Conservation (phyloP, 2,329 filamentous ascomycete species). For the Fusarium albidum region DNA sequence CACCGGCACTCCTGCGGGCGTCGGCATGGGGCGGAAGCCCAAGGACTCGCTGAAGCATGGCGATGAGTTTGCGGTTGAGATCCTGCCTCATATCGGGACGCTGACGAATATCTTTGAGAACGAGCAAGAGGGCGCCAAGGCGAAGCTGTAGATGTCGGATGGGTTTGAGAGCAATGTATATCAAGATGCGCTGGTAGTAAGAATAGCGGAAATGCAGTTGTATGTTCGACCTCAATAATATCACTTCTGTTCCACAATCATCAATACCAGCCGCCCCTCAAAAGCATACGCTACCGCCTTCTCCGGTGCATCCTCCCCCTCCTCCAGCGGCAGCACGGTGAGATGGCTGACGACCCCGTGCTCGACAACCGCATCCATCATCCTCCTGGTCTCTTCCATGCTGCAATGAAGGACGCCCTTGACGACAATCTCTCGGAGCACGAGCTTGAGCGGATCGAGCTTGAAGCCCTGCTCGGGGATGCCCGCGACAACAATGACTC, state of each 20-base stretch:
- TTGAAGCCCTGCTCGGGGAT: constrained; percentile 26
- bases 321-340: constrained; percentile 21
- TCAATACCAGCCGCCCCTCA: constrained; percentile 20
- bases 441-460: constrained; percentile 30
- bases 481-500: constrained; percentile 20
- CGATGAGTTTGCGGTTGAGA: constrained; percentile 60
- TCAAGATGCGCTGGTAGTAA: neutral
- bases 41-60: constrained; percentile 73
- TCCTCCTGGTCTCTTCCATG: constrained; percentile 21
- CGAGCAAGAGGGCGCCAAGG: constrained; percentile 28
- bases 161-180: neutral
- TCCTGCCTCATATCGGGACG: constrained; percentile 52
- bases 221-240: no score
- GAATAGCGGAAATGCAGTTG: no score
- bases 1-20: constrained; percentile 73
- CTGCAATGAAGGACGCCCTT: constrained; percentile 27
- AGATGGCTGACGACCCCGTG: constrained; percentile 21
- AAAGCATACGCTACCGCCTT: constrained; percentile 10
- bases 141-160: constrained; percentile 12
- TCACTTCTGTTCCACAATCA: constrained; percentile 6
- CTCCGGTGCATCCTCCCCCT: constrained; percentile 20
- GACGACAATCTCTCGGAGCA: constrained; percentile 22
- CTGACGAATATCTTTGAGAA: constrained; percentile 46
- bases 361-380: constrained; percentile 20
- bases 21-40: constrained; percentile 74